phyloP scores from a whole-genome alignment of 2,329 filamentous ascomycete species.

The Balansia obtecta region DNA sequence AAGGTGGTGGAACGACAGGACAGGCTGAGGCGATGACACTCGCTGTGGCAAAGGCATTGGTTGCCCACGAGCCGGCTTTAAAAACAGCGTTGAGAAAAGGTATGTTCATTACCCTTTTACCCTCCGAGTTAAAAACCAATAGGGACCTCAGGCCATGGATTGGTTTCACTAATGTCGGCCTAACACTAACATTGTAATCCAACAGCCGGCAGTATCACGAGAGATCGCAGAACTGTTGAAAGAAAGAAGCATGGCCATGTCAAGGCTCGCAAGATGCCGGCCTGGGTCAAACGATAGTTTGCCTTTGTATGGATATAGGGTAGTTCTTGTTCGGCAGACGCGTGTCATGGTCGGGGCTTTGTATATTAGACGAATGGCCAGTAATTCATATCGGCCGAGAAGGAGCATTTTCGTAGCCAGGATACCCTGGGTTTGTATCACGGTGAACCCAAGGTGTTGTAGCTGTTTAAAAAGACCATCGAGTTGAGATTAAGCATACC shows the following conservation, averaged over 20 bases:
- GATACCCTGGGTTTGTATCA: slow-evolving; percentile 1
- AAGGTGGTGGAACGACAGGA: slow-evolving; percentile 82
- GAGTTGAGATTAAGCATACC: neutral
- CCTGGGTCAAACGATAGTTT: slow-evolving; percentile 78
- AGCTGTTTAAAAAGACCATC: neutral
- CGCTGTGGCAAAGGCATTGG: slow-evolving; percentile 74
- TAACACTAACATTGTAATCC: slow-evolving; percentile 4
- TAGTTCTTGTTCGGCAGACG: neutral
- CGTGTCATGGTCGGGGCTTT: neutral
- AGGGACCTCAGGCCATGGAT: neutral
- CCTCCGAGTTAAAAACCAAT: too few species aligned
- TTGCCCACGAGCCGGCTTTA: slow-evolving; percentile 84
- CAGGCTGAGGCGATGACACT: slow-evolving; percentile 92
- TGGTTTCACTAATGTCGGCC: neutral
- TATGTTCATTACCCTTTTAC: slow-evolving; percentile 33
- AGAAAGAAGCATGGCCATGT: slow-evolving; percentile 94
- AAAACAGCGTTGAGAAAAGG: slow-evolving; percentile 81
- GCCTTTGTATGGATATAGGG: neutral
- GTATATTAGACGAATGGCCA: neutral
- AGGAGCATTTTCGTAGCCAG: neutral
- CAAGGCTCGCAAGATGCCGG: slow-evolving; percentile 95
- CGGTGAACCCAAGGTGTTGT: neutral
- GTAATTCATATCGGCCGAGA: neutral
- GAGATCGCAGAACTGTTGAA: slow-evolving; percentile 84
- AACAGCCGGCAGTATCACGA: slow-evolving; percentile 81